Conservation (phyloP, 2,329 filamentous ascomycete genomes). For the Pseudocercospora fijiensis region DNA sequence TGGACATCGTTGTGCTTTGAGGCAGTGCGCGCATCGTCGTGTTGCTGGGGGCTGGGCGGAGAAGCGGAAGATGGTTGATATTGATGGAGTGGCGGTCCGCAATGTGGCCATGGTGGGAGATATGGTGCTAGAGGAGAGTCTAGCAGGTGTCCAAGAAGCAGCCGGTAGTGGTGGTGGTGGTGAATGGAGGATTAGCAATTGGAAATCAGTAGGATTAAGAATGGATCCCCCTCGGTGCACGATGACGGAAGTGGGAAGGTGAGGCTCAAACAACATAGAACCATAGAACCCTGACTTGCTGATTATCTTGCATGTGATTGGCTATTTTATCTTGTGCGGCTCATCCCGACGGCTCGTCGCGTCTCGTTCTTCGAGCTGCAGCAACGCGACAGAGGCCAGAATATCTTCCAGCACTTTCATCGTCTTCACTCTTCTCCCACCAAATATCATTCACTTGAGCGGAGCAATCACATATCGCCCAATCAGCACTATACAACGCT, state of each 20-base stretch:
- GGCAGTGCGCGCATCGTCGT: slow-evolving; percentile 45
- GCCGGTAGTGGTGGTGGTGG: neutral
- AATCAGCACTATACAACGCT: neutral
- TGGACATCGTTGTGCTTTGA: slow-evolving; percentile 41
- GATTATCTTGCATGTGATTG: neutral
- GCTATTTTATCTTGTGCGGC: no score
- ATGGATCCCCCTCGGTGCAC: slow-evolving; percentile 1
- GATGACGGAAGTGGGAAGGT: neutral
- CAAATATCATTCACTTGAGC: neutral
- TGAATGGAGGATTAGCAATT: neutral
- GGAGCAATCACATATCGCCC: neutral
- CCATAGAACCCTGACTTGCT: neutral
- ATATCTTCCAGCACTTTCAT: neutral
- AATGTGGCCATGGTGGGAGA: slow-evolving; percentile 34
- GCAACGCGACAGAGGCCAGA: neutral
- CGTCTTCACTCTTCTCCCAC: neutral
- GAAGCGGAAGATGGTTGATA: slow-evolving; percentile 40
- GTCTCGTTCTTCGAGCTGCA: neutral
- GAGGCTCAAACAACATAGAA: neutral
- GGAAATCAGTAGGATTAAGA: neutral
- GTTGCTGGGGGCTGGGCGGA: slow-evolving; percentile 34
- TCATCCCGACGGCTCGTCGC: no score
- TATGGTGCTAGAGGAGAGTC: neutral
- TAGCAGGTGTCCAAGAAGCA: neutral
- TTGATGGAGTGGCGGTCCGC: slow-evolving; percentile 32